A percentile compares a stretch with the other conserved stretches of the same genome.
Evolutionary conservation across 2,329 filamentous ascomycete species (phyloP).

Genomic region (Colletotrichum caudatum): DNA sequence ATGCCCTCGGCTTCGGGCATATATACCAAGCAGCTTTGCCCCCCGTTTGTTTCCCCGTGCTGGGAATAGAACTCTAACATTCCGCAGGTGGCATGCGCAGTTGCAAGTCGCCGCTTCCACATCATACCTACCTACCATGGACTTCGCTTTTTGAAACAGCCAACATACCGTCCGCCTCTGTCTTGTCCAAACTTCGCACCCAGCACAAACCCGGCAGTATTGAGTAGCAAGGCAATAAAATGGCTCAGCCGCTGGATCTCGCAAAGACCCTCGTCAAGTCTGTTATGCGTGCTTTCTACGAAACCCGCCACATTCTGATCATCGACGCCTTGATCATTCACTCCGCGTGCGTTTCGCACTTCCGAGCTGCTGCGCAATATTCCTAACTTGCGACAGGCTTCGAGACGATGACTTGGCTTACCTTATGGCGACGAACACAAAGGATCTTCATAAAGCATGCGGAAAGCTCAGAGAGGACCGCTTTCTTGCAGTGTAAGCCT

Average conservation of each 20-base stretch:
- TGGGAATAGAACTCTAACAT: background rate
- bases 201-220: background rate
- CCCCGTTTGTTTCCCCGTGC: background rate
- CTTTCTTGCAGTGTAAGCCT: slow-evolving; percentile 80
- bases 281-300: slow-evolving; percentile 87
- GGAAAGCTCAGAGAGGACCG: slow-evolving; percentile 88
- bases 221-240: slow-evolving; percentile 16
- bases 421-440: slow-evolving; percentile 88
- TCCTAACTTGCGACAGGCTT: slow-evolving; percentile 73
- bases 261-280: slow-evolving; percentile 86
- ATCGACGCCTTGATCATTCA: slow-evolving; percentile 89
- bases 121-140: slow-evolving; percentile 8
- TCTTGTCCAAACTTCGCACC: background rate
- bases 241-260: slow-evolving; percentile 58
- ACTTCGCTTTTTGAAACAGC: slow-evolving; percentile 10
- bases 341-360: slow-evolving; percentile 69
- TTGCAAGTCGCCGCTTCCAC: slow-evolving; percentile 4
- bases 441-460: slow-evolving; percentile 91
- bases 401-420: slow-evolving; percentile 90
- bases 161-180: slow-evolving; percentile 1
- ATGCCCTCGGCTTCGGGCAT: background rate
- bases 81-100: slow-evolving; percentile 5
- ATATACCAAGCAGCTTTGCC: background rate
- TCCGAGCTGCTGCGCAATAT: background rate
- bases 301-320: slow-evolving; percentile 85